Evolutionary conservation across 2,329 filamentous ascomycete species (phyloP).

Genomic region (Monosporascus sp.): DNA sequence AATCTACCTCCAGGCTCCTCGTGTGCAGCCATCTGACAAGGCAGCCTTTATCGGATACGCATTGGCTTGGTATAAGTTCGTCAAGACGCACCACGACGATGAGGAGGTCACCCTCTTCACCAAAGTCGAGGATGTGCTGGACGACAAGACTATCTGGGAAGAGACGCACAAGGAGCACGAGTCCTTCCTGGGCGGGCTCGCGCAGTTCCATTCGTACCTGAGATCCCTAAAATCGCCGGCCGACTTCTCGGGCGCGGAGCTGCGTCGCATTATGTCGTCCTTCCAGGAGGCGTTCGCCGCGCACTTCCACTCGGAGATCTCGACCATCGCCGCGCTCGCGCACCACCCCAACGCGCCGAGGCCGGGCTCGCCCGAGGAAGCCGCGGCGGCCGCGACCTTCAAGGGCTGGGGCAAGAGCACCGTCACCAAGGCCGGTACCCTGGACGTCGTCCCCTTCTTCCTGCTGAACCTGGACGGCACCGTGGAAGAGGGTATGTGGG

Average conservation of each 20-base stretch:
- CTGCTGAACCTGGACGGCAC: conserved; percentile 57
- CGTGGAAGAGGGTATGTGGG: conserved; percentile 54
- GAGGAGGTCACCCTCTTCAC: conserved; percentile 54
- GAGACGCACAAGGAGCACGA: conserved; percentile 51
- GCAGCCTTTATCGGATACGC: conserved; percentile 53
- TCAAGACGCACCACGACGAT: conserved; percentile 56
- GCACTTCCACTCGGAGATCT: conserved; percentile 53
- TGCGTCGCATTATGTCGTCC: conserved; percentile 43
- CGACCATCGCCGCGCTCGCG: conserved; percentile 44
- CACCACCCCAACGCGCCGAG: conserved; percentile 46
- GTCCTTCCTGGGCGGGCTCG: conserved; percentile 47
- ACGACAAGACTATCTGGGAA: conserved; percentile 45
- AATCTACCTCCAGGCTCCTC: conserved; percentile 55
- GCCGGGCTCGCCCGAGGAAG: conserved; percentile 38
- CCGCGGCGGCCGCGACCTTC: conserved; percentile 44
- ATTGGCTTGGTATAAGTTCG: conserved; percentile 53
- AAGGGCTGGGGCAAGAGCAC: conserved; percentile 59
- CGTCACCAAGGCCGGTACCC: conserved; percentile 53
- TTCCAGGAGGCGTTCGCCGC: conserved; percentile 46
- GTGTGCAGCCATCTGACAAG: conserved; percentile 46
- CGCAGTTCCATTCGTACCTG: conserved; percentile 49
- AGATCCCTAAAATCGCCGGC: conserved; percentile 33
- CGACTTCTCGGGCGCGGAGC: conserved; percentile 38
- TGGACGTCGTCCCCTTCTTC: conserved; percentile 61
- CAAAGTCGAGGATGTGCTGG: conserved; percentile 46